Percentiles rank a stretch among this genome's conserved stretches.
phyloP scores from a whole-genome alignment of 1,284 basidiomycete species.

The Ceratobasidium sp. region DNA sequence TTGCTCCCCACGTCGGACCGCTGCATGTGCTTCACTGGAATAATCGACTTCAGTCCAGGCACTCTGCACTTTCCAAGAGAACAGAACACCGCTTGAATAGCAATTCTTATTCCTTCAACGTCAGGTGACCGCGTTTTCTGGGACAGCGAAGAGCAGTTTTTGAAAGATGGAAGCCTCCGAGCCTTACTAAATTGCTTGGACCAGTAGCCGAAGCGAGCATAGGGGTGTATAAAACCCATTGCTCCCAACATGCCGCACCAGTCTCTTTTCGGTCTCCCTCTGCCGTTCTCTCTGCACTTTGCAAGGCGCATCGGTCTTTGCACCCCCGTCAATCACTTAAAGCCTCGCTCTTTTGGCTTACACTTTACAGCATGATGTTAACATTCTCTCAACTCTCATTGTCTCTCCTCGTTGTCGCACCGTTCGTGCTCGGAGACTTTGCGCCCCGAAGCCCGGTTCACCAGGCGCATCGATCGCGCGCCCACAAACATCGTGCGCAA shows the following conservation, averaged over 20 bases:
- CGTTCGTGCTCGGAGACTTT: conserved; percentile 11
- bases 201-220: no score
- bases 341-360: background rate
- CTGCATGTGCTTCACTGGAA: no score
- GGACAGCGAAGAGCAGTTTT: no score
- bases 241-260: background rate
- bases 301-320: conserved; percentile 6
- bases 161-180: no score
- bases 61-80: no score
- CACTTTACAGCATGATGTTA: conserved; percentile 3
- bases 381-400: conserved; percentile 6
- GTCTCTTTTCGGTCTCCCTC: background rate
- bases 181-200: no score
- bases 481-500: conserved; percentile 10
- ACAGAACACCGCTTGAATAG: no score
- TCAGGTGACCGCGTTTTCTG: no score
- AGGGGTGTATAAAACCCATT: background rate
- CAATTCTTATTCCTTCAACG: no score
- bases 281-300: conserved; percentile 1
- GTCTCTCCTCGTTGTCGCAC: conserved; percentile 6
- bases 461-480: background rate
- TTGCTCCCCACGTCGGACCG: no score
- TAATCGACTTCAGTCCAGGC: no score
- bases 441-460: conserved; percentile 3
- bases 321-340: conserved; percentile 12